Conservation (phyloP, 805 yeast species). For the Maudiozyma barnettii region DNA sequence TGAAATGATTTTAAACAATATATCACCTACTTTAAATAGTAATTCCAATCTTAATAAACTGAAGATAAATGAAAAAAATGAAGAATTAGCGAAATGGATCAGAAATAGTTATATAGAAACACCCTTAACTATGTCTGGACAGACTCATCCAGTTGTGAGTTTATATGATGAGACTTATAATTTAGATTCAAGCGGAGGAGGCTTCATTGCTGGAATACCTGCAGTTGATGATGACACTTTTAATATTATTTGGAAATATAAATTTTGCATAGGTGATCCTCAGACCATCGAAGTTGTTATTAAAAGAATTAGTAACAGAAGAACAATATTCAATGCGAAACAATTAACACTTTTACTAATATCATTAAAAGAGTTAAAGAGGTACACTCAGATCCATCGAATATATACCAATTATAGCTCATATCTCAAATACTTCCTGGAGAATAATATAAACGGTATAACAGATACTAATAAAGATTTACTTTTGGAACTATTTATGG, state of each 20-base stretch:
- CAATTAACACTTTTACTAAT: constrained; percentile 13
- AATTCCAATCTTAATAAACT: not conserved
- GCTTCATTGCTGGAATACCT: constrained; percentile 6
- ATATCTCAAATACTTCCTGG: constrained; percentile 3
- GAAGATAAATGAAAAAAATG: constrained; percentile 1
- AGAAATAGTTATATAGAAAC: constrained; percentile 8
- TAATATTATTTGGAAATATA: constrained; percentile 12
- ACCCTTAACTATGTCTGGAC: not conserved
- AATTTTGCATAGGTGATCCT: constrained; percentile 12
- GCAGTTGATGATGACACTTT: constrained; percentile 6
- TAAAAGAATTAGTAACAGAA: constrained; percentile 3
- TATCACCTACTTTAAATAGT: not conserved
- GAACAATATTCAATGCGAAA: constrained; percentile 9
- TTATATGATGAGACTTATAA: not conserved
- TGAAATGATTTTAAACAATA: not conserved
- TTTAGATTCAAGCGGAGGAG: not conserved
- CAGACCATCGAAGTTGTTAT: constrained; percentile 7
- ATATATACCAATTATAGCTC: constrained; percentile 11
- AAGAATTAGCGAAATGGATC: constrained; percentile 5
- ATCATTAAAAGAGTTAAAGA: constrained; percentile 7
- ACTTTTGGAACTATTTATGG: constrained; percentile 13
- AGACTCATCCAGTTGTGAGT: not conserved
- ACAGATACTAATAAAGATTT: constrained; percentile 1
- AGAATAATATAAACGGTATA: not conserved
- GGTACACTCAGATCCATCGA: constrained; percentile 16